These are phyloP conservation scores for Ceratobasidium theobromae DNA, from an alignment of 1,284 basidiomycete species.

Conservation along the genomic window DNA sequence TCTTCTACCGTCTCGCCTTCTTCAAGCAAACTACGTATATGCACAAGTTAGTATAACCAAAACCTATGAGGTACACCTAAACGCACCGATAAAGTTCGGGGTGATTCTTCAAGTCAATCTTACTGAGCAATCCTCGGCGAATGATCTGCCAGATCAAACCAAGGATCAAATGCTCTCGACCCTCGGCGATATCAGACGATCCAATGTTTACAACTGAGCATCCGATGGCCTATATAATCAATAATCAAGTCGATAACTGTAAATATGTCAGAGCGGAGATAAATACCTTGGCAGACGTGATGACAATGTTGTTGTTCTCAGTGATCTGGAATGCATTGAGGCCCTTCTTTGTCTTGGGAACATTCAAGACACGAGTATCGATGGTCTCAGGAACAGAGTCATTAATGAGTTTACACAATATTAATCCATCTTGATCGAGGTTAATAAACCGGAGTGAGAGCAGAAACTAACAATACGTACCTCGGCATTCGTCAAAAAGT, in stretches of 20 bases:
- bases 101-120: conserved; percentile 98
- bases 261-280: not conserved
- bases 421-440: conserved; percentile 70
- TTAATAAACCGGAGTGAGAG: not conserved
- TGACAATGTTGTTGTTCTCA: conserved; percentile 99
- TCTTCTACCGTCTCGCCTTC: conserved; percentile 97
- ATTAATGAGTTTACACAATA: conserved; percentile 98
- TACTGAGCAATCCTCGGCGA: conserved; percentile 85
- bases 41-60: not conserved
- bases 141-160: conserved; percentile 99
- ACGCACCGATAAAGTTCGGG: conserved; percentile 83
- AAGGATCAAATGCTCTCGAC: conserved; percentile 95
- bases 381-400: conserved; percentile 99
- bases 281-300: conserved; percentile 80
- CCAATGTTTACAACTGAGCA: conserved; percentile 99
- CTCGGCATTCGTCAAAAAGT: conserved; percentile 92
- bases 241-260: not conserved
- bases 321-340: conserved; percentile 98
- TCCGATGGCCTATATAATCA: conserved; percentile 67
- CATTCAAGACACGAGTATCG: conserved; percentile 97
- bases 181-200: conserved; percentile 88
- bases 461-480: conserved; percentile 40
- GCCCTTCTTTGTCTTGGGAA: conserved; percentile 69
- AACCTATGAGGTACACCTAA: not conserved
- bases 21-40: conserved; percentile 63